Conservation (phyloP, 768 basidiomycete genomes). For the Hydnomerulius pinastri region DNA sequence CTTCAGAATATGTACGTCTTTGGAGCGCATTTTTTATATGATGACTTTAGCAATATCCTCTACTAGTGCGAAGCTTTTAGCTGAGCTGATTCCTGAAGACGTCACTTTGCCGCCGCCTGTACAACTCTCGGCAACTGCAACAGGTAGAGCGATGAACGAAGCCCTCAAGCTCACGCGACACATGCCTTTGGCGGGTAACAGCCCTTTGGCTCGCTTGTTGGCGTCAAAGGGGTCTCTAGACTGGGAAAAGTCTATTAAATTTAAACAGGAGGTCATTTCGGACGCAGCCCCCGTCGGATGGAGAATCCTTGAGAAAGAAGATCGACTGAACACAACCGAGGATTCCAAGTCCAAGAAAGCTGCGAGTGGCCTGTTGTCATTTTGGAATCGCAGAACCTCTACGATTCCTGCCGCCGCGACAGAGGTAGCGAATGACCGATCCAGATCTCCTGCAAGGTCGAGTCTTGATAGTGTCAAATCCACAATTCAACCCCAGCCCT, state of each 20-base stretch:
- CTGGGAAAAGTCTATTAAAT: conserved; percentile 72
- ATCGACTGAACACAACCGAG: conserved; percentile 30
- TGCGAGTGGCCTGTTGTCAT: conserved; percentile 65
- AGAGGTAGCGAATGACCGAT: conserved; percentile 19
- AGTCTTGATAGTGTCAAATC: conserved; percentile 31
- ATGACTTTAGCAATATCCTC: conserved; percentile 4
- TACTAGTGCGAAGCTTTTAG: conserved; percentile 41
- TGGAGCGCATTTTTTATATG: conserved; percentile 1
- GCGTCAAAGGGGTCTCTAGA: conserved; percentile 72
- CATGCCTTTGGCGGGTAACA: conserved; percentile 49
- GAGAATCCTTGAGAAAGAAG: conserved; percentile 66
- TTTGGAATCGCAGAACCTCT: conserved; percentile 56
- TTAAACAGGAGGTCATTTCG: conserved; percentile 44
- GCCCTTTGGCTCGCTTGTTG: conserved; percentile 71
- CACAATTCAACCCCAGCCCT: conserved; percentile 4
- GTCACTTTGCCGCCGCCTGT: conserved; percentile 49
- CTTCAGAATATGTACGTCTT: conserved; percentile 61
- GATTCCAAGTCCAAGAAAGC: conserved; percentile 49
- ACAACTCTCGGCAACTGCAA: conserved; percentile 56
- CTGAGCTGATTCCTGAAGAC: conserved; percentile 52
- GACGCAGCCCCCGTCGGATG: conserved; percentile 69
- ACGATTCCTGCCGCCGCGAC: conserved; percentile 19
- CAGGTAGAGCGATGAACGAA: conserved; percentile 58
- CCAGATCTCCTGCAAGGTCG: conserved; percentile 29
- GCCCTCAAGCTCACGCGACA: conserved; percentile 68